Conservation (phyloP, 306 rosid genomes). For the Vachellia pachyceras region DNA sequence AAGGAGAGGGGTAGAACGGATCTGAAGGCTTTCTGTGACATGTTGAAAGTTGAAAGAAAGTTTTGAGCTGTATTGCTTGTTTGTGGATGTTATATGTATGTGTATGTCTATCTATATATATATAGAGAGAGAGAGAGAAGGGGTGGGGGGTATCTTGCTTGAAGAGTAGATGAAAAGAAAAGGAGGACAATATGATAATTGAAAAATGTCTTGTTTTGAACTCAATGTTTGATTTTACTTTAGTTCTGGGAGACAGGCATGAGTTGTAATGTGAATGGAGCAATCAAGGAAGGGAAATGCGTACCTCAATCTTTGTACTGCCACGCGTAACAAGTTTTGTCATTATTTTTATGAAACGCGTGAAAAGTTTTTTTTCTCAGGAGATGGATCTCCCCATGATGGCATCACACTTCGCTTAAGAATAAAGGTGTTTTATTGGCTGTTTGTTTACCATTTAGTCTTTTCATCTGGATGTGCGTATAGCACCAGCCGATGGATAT, state of each 20-base stretch:
- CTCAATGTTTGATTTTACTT: conserved; percentile 15
- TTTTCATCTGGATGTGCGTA: too few species aligned
- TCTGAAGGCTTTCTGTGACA: conserved; percentile 14
- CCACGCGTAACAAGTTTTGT: conserved; percentile 33
- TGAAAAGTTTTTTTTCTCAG: too few species aligned
- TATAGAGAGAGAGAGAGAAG: too few species aligned
- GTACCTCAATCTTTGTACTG: background rate
- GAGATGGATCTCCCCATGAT: too few species aligned
- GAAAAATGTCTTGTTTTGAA: conserved; percentile 35
- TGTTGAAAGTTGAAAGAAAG: background rate
- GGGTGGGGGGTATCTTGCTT: background rate
- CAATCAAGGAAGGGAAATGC: background rate
- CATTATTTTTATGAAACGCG: too few species aligned
- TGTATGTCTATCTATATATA: background rate
- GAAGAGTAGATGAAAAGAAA: conserved; percentile 33
- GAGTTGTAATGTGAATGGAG: background rate
- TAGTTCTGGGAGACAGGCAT: background rate
- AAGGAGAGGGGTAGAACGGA: conserved; percentile 1
- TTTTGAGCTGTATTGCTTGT: background rate
- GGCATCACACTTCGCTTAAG: too few species aligned
- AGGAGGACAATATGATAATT: conserved; percentile 12
- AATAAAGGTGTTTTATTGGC: too few species aligned
- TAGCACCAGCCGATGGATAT: too few species aligned
- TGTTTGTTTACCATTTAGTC: too few species aligned
- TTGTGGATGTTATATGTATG: background rate